Evolutionary conservation across 23 red algal genomes (phyloP), one percentile per base, ranked within the genome.

Genomic region (Chondrus crispus): DNA sequence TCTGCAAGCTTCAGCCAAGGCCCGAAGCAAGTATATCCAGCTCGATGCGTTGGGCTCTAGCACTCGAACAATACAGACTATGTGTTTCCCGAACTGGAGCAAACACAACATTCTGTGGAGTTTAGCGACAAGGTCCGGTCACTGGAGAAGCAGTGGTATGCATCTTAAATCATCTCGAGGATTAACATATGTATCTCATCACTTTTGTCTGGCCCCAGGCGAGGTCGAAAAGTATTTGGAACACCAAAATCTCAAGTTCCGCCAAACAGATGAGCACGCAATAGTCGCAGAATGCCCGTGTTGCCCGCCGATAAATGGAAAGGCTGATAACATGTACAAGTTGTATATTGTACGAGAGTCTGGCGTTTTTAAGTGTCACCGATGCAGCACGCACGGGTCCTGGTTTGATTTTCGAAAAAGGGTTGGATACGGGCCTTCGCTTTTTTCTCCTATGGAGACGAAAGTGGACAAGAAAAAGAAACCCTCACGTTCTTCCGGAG

Each of bases 301-400:
- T 60, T 98, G 96, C 52, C 88, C 54, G 43, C 49, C 77, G 12
- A 94, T 73, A 10, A 48, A 81, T 19, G 64, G 84, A 68, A 85
- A 82, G 68, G 32, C 58, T 13, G 92, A 95, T 42, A 98, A 98
- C 63, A 71, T 87, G 92, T 93, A 89, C 88, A 98, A 98, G 82
- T 80, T 98, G 73, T 73, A 95, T 58, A 70, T 98, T 19, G 32
- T 81, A 26, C 53, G 55, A 13, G 30, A 33, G 16, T 93, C 74
- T 9, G 96, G 96, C 79, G 93, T 85, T 48, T 98, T 89, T 58
- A 71, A 86, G 19, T 98, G 96, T 62, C 88, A 93, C 68, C 81
- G 96, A 10, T 98, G 96, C 51, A 87, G 87, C 1, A 89, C 74
- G 24, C 88, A 79, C 6, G 96, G 96, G 26, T 76, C 57, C 66